phyloP scores from a whole-genome alignment of 1,284 basidiomycete genomes.

The Ustilago esculenta region DNA sequence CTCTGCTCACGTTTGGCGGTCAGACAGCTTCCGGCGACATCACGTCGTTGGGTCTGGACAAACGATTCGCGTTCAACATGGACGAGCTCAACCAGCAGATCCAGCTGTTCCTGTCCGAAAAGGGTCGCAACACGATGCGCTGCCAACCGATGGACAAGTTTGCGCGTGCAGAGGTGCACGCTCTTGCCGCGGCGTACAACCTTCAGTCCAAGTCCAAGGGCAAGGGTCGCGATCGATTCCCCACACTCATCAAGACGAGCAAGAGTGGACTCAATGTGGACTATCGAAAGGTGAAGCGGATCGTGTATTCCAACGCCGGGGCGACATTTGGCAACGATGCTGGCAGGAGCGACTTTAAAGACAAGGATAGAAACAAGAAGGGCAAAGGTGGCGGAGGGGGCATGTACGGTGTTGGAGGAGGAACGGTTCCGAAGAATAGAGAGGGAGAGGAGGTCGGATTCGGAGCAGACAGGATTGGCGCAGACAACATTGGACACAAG shows the following conservation, averaged over 20 bases:
- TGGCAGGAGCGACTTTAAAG: constrained; percentile 33
- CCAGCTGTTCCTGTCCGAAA: constrained; percentile 49
- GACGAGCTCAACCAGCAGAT: constrained; percentile 59
- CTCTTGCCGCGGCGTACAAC: constrained; percentile 60
- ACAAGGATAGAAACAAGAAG: constrained; percentile 25
- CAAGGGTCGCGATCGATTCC: constrained; percentile 54
- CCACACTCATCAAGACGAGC: constrained; percentile 62
- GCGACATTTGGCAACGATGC: constrained; percentile 50
- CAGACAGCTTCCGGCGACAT: constrained; percentile 11
- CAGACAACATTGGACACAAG: constrained; percentile 64
- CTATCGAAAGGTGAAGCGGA: constrained; percentile 42
- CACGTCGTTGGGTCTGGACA: constrained; percentile 23
- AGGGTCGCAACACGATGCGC: constrained; percentile 53
- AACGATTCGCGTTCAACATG: constrained; percentile 50
- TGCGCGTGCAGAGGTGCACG: constrained; percentile 63
- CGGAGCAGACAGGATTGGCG: constrained; percentile 61
- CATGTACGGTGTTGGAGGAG: constrained; percentile 40
- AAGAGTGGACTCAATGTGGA: constrained; percentile 46
- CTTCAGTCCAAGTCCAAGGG: constrained; percentile 58
- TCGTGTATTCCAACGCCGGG: constrained; percentile 44
- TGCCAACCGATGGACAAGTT: constrained; percentile 65
- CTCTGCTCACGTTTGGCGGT: constrained; percentile 29
- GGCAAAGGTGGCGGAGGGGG: constrained; percentile 20
- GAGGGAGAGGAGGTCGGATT: constrained; percentile 64
- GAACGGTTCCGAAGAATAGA: constrained; percentile 50